Percentiles rank a stretch among this genome's conserved stretches.
These are phyloP conservation scores for Monosporascus sp. DNA, from an alignment of 2,329 filamentous ascomycete genomes.

Conservation along the genomic window DNA sequence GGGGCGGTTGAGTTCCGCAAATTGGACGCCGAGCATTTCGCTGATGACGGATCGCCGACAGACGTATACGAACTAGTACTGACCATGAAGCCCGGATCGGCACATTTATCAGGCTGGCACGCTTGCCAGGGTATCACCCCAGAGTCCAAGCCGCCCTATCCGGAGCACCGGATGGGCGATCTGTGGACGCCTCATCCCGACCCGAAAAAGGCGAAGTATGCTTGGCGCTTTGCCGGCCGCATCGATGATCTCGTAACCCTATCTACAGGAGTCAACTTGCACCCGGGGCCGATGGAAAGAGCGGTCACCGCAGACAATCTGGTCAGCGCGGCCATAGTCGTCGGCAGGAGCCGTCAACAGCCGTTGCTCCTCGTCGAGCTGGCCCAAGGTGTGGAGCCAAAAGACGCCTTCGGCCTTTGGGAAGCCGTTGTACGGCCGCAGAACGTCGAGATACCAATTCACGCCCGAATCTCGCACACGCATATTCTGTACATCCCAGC, in stretches of 20 bases:
- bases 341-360: constrained; percentile 12
- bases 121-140: constrained; percentile 6
- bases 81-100: constrained; percentile 4
- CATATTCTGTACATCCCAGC: constrained; percentile 13
- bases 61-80: constrained; percentile 16
- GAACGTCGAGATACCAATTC: constrained; percentile 10
- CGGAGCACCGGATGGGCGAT: constrained; percentile 12
- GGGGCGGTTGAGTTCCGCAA: constrained; percentile 12
- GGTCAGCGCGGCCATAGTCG: constrained; percentile 11
- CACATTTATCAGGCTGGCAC: constrained; percentile 11
- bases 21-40: constrained; percentile 7
- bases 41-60: constrained; percentile 3
- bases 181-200: constrained; percentile 20
- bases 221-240: constrained; percentile 15
- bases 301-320: constrained; percentile 4
- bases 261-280: constrained; percentile 14
- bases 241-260: constrained; percentile 22
- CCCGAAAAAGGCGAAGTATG: constrained; percentile 11
- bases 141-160: constrained; percentile 5
- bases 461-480: constrained; percentile 13
- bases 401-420: constrained; percentile 9
- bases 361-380: constrained; percentile 15
- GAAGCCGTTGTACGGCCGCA: constrained; percentile 9
- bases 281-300: constrained; percentile 12
- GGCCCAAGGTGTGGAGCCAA: not conserved